phyloP scores from a whole-genome alignment of 768 basidiomycete species.

The Panaeolus cyanescens region DNA sequence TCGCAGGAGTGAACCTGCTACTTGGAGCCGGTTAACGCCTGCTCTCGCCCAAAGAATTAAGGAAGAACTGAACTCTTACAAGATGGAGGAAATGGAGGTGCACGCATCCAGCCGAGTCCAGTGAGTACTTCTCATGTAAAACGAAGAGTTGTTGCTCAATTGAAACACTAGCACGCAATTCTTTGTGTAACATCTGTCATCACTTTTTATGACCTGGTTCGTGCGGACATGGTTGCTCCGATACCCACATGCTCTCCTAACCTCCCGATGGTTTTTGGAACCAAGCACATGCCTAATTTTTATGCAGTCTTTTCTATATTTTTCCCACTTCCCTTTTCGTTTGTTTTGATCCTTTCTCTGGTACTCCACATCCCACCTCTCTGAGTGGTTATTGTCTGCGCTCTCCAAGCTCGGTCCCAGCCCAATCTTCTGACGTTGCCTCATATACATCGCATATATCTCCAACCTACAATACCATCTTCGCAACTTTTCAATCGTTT shows the following conservation, averaged over 20 bases:
- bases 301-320: not conserved
- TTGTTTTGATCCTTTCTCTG: not conserved
- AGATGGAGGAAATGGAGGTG: constrained; percentile 99
- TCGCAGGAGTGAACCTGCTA: constrained; percentile 92
- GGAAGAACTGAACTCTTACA: constrained; percentile 97
- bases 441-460: constrained; percentile 1
- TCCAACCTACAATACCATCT: not conserved
- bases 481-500: not conserved
- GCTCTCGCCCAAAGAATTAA: constrained; percentile 95
- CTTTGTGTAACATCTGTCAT: constrained; percentile 62
- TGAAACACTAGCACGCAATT: constrained; percentile 70
- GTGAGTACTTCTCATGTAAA: constrained; percentile 48
- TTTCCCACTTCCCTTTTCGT: not conserved
- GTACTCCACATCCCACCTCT: not conserved
- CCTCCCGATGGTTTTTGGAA: not conserved
- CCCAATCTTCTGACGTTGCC: not conserved
- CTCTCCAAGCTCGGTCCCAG: not conserved
- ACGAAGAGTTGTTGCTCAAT: not conserved
- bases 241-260: not conserved
- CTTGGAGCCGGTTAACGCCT: constrained; percentile 95
- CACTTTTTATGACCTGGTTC: not conserved
- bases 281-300: not conserved
- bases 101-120: constrained; percentile 91
- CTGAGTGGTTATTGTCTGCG: not conserved
- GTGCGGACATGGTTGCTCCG: not conserved